Conservation (phyloP, 2,329 filamentous ascomycete species). For the Alternaria ethzedia region DNA sequence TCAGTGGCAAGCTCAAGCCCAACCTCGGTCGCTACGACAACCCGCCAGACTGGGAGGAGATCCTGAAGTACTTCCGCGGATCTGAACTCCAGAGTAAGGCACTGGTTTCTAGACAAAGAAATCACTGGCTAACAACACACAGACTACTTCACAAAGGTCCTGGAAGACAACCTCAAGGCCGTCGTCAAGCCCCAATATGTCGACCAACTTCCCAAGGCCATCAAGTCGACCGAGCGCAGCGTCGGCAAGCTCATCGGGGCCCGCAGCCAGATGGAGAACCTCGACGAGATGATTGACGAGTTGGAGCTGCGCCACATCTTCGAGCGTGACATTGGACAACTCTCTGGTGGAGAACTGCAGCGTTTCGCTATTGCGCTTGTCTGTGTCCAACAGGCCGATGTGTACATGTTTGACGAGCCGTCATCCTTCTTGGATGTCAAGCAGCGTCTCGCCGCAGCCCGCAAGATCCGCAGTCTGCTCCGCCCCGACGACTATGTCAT, state of each 20-base stretch:
- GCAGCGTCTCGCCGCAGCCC: conserved; percentile 91
- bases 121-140: conserved; percentile 27
- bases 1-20: conserved; percentile 97
- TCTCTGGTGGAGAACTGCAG: conserved; percentile 97
- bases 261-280: conserved; percentile 77
- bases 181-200: conserved; percentile 99
- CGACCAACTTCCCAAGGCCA: conserved; percentile 93
- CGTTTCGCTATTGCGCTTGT: conserved; percentile 96
- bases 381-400: conserved; percentile 91
- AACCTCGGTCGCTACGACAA: conserved; percentile 95
- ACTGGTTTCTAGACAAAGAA: background rate
- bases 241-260: conserved; percentile 80
- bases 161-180: conserved; percentile 96
- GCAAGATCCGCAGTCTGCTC: conserved; percentile 89
- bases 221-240: conserved; percentile 79
- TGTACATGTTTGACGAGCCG: conserved; percentile 99
- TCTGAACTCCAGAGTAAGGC: conserved; percentile 91
- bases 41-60: conserved; percentile 98
- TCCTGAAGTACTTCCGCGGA: conserved; percentile 96
- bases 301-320: conserved; percentile 88
- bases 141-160: conserved; percentile 98
- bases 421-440: conserved; percentile 99
- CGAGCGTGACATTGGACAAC: conserved; percentile 85
- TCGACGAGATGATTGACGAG: conserved; percentile 80
- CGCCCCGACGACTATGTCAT: conserved; percentile 94